These are phyloP conservation scores for Schwanniomyces occidentalis DNA, from an alignment of 805 yeast genomes.

Conservation along the genomic window DNA sequence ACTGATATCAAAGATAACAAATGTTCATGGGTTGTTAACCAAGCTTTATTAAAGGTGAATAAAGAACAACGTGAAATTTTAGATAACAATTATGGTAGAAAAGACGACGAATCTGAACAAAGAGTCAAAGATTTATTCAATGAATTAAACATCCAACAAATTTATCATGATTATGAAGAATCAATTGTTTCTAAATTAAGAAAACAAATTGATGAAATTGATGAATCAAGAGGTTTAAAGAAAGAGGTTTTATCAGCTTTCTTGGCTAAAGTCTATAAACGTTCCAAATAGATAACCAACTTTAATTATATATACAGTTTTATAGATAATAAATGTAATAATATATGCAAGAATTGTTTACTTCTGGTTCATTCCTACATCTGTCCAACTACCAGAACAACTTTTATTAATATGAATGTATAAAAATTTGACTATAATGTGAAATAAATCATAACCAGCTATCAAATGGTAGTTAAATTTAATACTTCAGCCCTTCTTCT, in stretches of 20 bases:
- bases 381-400: too few species aligned
- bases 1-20: slow-evolving; percentile 98
- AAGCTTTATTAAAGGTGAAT: slow-evolving; percentile 76
- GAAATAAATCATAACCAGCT: too few species aligned
- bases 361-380: too few species aligned
- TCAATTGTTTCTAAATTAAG: slow-evolving; percentile 62
- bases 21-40: slow-evolving; percentile 96
- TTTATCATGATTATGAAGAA: slow-evolving; percentile 84
- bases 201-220: slow-evolving; percentile 65
- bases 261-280: slow-evolving; percentile 89
- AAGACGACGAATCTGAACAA: slow-evolving; percentile 66
- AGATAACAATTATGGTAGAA: slow-evolving; percentile 89
- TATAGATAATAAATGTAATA: too few species aligned
- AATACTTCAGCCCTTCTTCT: too few species aligned
- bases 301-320: too few species aligned
- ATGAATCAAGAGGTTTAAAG: slow-evolving; percentile 93
- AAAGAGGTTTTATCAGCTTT: slow-evolving; percentile 80
- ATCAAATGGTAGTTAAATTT: too few species aligned
- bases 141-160: slow-evolving; percentile 68
- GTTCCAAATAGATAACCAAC: slow-evolving; percentile 74
- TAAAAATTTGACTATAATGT: too few species aligned
- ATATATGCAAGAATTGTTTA: too few species aligned
- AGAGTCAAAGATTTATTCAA: slow-evolving; percentile 70
- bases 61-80: slow-evolving; percentile 80
- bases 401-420: too few species aligned